Evolutionary conservation across 345 rosid species (phyloP).

Genomic region (Aethionema arabicum): DNA sequence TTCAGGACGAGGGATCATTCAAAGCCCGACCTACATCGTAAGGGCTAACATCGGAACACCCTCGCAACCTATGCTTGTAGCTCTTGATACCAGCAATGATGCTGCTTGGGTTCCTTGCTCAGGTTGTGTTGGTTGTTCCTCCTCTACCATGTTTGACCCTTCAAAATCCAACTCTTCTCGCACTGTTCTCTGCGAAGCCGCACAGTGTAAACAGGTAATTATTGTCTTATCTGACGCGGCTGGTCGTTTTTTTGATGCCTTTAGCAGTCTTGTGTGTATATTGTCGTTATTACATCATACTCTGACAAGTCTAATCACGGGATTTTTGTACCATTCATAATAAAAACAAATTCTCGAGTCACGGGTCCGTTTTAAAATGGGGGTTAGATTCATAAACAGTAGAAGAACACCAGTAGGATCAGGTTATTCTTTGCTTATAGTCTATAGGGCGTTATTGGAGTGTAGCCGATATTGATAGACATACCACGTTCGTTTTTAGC

Average conservation of each 20-base stretch:
- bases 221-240: not conserved
- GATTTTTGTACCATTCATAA: constrained; percentile 4
- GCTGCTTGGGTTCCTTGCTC: constrained; percentile 82
- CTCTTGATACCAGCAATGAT: constrained; percentile 89
- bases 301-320: constrained; percentile 15
- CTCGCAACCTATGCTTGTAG: constrained; percentile 76
- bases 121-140: constrained; percentile 80
- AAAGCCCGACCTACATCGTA: constrained; percentile 82
- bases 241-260: no score
- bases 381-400: constrained; percentile 1
- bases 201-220: constrained; percentile 81
- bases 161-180: constrained; percentile 57
- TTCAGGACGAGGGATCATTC: constrained; percentile 69
- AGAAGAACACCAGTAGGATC: constrained; percentile 25
- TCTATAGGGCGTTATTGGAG: no score
- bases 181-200: constrained; percentile 55
- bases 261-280: constrained; percentile 21
- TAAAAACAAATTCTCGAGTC: constrained; percentile 10
- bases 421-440: constrained; percentile 12
- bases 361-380: constrained; percentile 15
- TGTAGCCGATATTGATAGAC: not conserved
- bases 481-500: not conserved
- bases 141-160: constrained; percentile 47
- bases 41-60: constrained; percentile 81
- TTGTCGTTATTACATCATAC: constrained; percentile 8